These are phyloP conservation scores for Geosiphon pyriformis DNA, from an alignment of 192 early-diverging fungal species.

Conservation along the genomic window DNA sequence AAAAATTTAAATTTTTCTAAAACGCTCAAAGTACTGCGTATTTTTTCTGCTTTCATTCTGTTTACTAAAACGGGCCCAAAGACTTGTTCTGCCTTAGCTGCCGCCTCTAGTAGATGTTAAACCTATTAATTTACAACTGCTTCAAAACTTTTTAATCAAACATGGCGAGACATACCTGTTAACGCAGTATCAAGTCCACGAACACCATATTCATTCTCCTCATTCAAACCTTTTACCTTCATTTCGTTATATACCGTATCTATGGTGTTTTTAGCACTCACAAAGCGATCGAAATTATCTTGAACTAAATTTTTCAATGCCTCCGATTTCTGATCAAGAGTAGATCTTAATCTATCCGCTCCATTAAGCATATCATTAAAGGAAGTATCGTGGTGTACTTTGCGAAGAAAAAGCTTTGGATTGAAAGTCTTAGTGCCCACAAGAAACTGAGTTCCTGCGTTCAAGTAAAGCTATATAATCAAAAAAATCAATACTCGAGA, in stretches of 20 bases:
- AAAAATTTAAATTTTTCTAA: conserved; percentile 96
- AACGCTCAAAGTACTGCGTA: conserved; percentile 83
- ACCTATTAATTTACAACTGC: no score
- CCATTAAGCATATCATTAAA: conserved; percentile 79
- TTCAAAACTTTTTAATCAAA: no score
- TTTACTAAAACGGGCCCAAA: conserved; percentile 85
- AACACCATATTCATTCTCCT: conserved; percentile 75
- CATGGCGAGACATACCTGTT: conserved; percentile 59
- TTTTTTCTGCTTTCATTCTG: conserved; percentile 79
- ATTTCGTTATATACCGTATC: conserved; percentile 90
- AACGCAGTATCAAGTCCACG: conserved; percentile 61
- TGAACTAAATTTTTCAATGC: conserved; percentile 86
- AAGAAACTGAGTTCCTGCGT: conserved; percentile 42
- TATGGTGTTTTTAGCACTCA: conserved; percentile 90
- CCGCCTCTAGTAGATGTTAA: no score
- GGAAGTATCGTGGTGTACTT: conserved; percentile 80
- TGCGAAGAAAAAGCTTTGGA: conserved; percentile 69
- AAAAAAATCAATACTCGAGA: background rate
- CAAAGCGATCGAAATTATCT: conserved; percentile 95
- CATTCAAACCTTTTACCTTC: conserved; percentile 77
- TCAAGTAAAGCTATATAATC: conserved; percentile 27
- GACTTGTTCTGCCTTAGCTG: conserved; percentile 67
- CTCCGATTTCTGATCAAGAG: conserved; percentile 78
- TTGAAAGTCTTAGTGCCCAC: conserved; percentile 50
- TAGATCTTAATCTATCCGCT: conserved; percentile 58